Evolutionary conservation across 2,329 filamentous ascomycete genomes (phyloP), one percentile per base, ranked within the genome.

Genomic region (Fusarium redolens): DNA sequence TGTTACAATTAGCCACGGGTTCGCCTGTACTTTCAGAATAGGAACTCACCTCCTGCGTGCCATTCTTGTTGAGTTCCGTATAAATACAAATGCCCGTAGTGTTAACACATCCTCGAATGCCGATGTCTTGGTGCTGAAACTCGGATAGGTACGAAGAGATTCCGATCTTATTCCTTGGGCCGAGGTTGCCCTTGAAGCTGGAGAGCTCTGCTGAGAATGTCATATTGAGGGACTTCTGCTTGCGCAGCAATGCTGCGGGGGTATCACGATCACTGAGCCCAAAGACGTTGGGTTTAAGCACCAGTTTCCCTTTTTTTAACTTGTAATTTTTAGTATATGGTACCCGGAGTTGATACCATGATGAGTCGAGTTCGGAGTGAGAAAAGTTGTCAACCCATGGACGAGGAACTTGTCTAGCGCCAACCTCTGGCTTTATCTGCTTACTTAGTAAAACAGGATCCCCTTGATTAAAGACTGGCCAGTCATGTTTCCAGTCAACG

Each of bases 151-250:
- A 51, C 1, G 47, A 25, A 35, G 47, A 51, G 7, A 51, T 35
- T 4, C 47, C 47, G 15, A 35, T 35, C 30, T 22, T 51, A 11
- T 35, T 51, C 17, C 30, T 33, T 22, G 47, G 47, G 4, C 47
- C 47, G 4, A 50, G 20, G 22, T 12, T 3, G 1, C 30, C 20
- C 4, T 50, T 33, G 20, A 50, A 31, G 11, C 11, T 33, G 11
- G 47, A 22, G 10, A 50, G 14, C 7, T 50, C 20, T 10, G 47
- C 47, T 35, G 47, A 14, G 22, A 51, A 51, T 4, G 47, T 33
- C 47, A 35, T 51, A n/a, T 51, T 51, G 47, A 51, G 47, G 3
- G 47, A 51, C n/a, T 51, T 51, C 15, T 51, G 47, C 15, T 51
- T 51, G 7, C 30, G 30, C 7, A 51, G 17, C 15, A 51, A 25